Evolutionary conservation across 306 rosid genomes (phyloP), one percentile per base, ranked within the genome.

Genomic region (Citrullus mucosospermus): DNA sequence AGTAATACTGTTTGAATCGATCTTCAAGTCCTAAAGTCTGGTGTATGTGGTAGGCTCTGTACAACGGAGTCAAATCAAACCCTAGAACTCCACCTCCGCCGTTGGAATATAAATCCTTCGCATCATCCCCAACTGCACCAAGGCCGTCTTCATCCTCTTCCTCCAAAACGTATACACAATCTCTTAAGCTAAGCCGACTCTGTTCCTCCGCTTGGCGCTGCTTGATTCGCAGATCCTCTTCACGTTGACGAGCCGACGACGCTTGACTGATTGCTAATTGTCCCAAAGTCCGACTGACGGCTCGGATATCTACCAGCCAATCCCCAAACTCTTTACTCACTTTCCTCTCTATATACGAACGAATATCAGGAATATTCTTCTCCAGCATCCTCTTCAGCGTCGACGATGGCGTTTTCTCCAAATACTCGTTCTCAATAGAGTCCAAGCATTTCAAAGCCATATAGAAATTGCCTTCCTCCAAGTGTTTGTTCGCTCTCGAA

Each of bases 191-290:
- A 62, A 96, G 97, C 57, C 99, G 89, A 65, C 97, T 92, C 89
- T 96, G 99, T 82, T 96, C 99, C 91, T 96, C 99, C 34, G 99
- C 99, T 78, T 96, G 97, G 3, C 99, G 93, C 90, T 96, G 99
- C 89, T 96, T 96, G 74, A 91, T 96, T 67, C 99, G 80, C 55
- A 96, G 97, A 83, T 95, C 99, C 85, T 96, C 99, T 75, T 96
- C 99, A 41, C 98, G 86, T 84, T 96, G 99, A 80, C 99, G 85
- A 81, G 98, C 98, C 13, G 98, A 83, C 9, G 99, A 92, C 12
- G 99, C 99, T 73, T 87, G 99, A 16, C 98, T 93, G 46, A 96
- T 96, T 1, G 99, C 98, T 80, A 92, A 78, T 68, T 96, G 99
- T 28, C 99, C 99, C 43, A 96, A 85, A 77, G 93, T 92, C 77